These are phyloP conservation scores for Cerrena zonata DNA, from an alignment of 1,284 basidiomycete genomes.

Conservation along the genomic window DNA sequence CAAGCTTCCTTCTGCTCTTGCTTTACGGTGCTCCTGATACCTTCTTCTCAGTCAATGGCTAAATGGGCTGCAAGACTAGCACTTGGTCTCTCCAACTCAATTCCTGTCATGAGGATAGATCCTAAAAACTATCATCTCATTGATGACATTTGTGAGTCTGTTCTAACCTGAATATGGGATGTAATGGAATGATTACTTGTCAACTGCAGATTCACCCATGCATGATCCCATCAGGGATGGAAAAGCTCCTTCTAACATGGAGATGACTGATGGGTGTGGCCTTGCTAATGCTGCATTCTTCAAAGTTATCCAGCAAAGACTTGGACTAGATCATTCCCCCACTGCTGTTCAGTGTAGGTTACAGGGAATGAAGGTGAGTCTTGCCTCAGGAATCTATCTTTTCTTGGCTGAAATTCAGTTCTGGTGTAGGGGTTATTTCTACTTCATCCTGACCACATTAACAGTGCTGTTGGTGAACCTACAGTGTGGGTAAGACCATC, in stretches of 20 bases:
- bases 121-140: slow-evolving; percentile 5
- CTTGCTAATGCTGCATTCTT: slow-evolving; percentile 30
- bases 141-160: slow-evolving; percentile 11
- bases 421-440: slow-evolving; percentile 12
- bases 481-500: slow-evolving; percentile 35
- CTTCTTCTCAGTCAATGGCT: slow-evolving; percentile 9
- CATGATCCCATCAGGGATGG: slow-evolving; percentile 13
- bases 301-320: slow-evolving; percentile 21
- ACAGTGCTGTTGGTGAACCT: slow-evolving; percentile 17
- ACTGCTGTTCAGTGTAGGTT: slow-evolving; percentile 38
- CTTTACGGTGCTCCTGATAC: neutral
- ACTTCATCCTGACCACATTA: slow-evolving; percentile 7
- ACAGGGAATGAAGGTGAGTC: slow-evolving; percentile 30
- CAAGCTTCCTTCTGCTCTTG: slow-evolving; percentile 3
- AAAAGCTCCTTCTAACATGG: slow-evolving; percentile 28
- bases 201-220: slow-evolving; percentile 15
- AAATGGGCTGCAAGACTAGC: slow-evolving; percentile 15
- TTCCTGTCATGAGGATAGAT: slow-evolving; percentile 9
- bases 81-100: slow-evolving; percentile 14
- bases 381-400: neutral
- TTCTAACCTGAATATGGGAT: too few relatives aligned
- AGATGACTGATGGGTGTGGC: slow-evolving; percentile 44
- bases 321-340: slow-evolving; percentile 28
- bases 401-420: neutral
- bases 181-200: too few relatives aligned